Base-by-base conservation (phyloP, 768 basidiomycete genomes). In the Tremella mesenterica region DNA sequence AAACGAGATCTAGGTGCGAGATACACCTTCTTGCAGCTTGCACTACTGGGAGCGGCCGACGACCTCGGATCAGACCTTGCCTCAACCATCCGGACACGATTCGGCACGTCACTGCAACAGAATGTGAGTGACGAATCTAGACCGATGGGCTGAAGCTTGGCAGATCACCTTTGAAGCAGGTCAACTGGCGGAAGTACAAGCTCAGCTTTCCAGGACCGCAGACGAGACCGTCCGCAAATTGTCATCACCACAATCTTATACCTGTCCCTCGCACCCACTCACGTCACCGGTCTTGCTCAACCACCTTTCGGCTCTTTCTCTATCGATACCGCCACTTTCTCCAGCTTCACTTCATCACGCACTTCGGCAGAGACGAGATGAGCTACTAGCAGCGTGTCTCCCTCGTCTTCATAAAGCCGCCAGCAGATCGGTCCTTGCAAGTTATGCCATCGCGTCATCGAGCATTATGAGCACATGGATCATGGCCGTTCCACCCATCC, bases 221-320 rank as follows among this genome's bases (percentile, higher is more conserved):
- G 62, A 67, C 43, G 45, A 49, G 10, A 53, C 48, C 6, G 52
- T 70, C 14, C 57, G 57, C 2, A 49, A 61, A 50, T 38, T 70
- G 14, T 55, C 41, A 7, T 8, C 41, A n/a, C 41, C 18, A 20
- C 41, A n/a, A 7, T 20, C 41, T 8, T 8, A 8, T 8, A 20
- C 26, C 41, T 25, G 41, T 8, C 26, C 44, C 33, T 27, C 41
- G 2, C 25, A 64, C 28, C 70, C 70, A 2, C 67, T 70, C 58
- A 54, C 58, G 9, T 71, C 72, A 3, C 64, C 68, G 0, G n/a
- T 73, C 16, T 54, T 73, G 6, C 34, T 65, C n/a, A 73, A 73
- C 41, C 64, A 61, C 21, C 58, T 73, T 16, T 56, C 59, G 0
- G 57, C 65, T 0, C 44, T 67, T 34, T 62, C 67, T 13, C 57